These are phyloP conservation scores for Aspergillus sp. DNA, from an alignment of 2,329 filamentous ascomycete genomes.

Conservation along the genomic window DNA sequence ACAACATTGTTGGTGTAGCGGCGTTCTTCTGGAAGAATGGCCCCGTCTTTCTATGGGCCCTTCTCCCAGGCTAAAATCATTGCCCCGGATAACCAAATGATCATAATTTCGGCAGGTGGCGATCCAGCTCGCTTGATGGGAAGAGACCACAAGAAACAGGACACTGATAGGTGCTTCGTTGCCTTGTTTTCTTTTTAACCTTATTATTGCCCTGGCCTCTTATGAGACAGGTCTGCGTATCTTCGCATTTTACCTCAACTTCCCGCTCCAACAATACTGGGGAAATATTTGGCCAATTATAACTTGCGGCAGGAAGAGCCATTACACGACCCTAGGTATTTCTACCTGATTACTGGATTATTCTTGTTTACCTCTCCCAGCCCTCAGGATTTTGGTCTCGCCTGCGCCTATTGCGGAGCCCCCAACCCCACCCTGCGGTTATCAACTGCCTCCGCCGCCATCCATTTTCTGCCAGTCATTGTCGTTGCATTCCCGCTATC, in stretches of 20 bases:
- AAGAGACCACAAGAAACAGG: background rate
- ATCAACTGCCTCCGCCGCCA: conserved; percentile 20
- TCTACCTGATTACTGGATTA: background rate
- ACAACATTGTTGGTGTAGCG: background rate
- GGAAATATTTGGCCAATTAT: conserved; percentile 2
- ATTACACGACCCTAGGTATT: background rate
- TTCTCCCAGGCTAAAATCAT: conserved; percentile 4
- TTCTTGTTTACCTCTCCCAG: conserved; percentile 17
- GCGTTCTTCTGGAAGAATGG: background rate
- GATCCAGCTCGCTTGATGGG: background rate
- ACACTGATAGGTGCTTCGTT: conserved; percentile 5
- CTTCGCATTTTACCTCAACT: conserved; percentile 1
- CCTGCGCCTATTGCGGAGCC: conserved; percentile 22
- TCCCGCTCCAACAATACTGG: conserved; percentile 1
- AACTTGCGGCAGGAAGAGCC: background rate
- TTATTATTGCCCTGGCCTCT: conserved; percentile 4
- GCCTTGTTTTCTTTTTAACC: conserved; percentile 5
- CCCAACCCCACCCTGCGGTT: conserved; percentile 25
- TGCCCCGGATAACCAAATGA: background rate
- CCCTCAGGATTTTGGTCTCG: conserved; percentile 24
- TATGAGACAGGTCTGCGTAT: background rate
- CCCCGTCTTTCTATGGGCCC: background rate
- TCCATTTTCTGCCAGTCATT: conserved; percentile 25
- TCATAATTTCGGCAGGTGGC: conserved; percentile 1
- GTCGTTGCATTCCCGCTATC: conserved; percentile 21